Percentiles rank a stretch among this genome's conserved stretches.
phyloP scores from a whole-genome alignment of 164 flowering plant genomes.

The Dillenia suffruticosa region DNA sequence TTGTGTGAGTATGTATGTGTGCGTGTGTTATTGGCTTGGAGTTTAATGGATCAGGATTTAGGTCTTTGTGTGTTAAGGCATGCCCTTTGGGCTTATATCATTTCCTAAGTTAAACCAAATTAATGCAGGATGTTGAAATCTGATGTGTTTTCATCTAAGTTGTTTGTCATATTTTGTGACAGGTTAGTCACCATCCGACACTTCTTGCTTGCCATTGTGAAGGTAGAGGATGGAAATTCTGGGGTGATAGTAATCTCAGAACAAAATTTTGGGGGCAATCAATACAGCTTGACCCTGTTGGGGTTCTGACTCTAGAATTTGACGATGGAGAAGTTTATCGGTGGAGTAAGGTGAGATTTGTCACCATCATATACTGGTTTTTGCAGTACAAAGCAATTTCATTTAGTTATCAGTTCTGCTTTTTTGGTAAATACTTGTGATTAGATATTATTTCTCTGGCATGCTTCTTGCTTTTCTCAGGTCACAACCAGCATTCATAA shows the following conservation, averaged over 20 bases:
- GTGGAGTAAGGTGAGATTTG: constrained; percentile 83
- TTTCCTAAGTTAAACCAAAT: not conserved
- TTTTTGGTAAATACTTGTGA: not conserved
- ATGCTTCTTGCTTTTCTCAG: constrained; percentile 24
- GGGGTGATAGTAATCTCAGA: constrained; percentile 83
- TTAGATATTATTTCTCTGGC: not conserved
- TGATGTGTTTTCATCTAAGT: not conserved
- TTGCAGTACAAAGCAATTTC: not conserved
- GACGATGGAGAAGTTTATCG: constrained; percentile 94
- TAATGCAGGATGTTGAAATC: too few relatives aligned
- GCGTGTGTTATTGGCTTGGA: too few relatives aligned
- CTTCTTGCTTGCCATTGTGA: constrained; percentile 95
- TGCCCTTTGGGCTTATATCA: not conserved
- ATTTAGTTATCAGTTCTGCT: not conserved
- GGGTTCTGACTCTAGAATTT: constrained; percentile 76
- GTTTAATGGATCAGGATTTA: too few relatives aligned
- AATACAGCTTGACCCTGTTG: constrained; percentile 94
- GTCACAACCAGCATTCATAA: constrained; percentile 84
- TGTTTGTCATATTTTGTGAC: constrained; percentile 5
- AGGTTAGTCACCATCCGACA: constrained; percentile 99
- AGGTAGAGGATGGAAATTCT: constrained; percentile 97
- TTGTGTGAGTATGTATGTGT: too few relatives aligned
- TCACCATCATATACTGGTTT: not conserved
- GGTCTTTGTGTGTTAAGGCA: too few relatives aligned
- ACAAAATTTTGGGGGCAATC: constrained; percentile 92